Evolutionary conservation across 129 eudicot species (phyloP), one percentile per base, ranked within the genome.

Genomic region (Tagetes patula): DNA sequence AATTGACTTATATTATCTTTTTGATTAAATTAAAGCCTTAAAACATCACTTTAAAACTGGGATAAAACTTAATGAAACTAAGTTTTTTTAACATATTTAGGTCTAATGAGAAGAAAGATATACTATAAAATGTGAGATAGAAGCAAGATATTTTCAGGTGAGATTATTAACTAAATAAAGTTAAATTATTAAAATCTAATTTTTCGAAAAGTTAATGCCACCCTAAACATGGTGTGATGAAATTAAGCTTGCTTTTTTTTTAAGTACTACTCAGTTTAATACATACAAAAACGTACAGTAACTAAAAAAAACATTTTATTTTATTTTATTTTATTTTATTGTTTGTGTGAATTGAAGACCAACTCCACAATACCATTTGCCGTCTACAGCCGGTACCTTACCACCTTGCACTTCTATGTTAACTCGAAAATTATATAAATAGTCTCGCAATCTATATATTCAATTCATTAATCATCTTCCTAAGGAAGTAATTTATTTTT

Each of bases 381-480:
- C 81, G 81, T 69, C 81, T 49, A 77, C 34, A 1, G 81, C 81
- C 75, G 75, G 64, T 75, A 69, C 67, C 49, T 34, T 58, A 58
- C 56, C 38, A 59, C 13, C n/a, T 12, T 66, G 46, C 66, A 65
- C 11, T 75, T 52, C 20, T 55, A 53, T 64, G 13, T 53, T 75
- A 53, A 53, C 58, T 8, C 53, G 8, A 33, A 67, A 54, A 3
- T 20, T 68, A 33, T 76, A 77, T 77, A 77, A 46, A 48, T 60
- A 69, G 6, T 12, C 36, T 27, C 27, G 3, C 37, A 69, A 77
- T 12, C 65, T 37, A 58, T 36, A 11, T 47, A 20, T 37, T 74
- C 78, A 20, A 20, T 20, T 20, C 27, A 20, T 20, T 20, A 0
- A 20, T 20, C 27, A 74, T 64, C 71, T 47, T 34, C 73, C 55